A percentile compares a stretch with the other conserved stretches of the same genome.
phyloP scores from a whole-genome alignment of 1,284 basidiomycete genomes.

The Coniferiporia weirii region DNA sequence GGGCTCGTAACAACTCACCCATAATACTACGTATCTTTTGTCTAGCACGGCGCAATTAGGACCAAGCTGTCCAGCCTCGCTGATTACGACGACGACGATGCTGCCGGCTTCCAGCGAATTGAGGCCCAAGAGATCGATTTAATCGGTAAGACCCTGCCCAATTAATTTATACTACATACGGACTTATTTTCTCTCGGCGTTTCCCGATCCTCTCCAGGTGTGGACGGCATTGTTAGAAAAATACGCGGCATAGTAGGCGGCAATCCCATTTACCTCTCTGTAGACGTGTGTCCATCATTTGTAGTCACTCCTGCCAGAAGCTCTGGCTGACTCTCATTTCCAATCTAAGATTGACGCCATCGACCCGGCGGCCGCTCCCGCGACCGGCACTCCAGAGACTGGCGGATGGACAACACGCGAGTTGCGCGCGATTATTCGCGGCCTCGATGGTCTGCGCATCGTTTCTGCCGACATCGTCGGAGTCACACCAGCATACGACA shows the following conservation, averaged over 20 bases:
- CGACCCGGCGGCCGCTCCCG: conserved; percentile 76
- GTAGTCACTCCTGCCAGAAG: not conserved
- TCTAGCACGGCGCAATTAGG: conserved; percentile 73
- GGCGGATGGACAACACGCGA: conserved; percentile 76
- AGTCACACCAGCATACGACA: conserved; percentile 77
- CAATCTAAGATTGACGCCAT: conserved; percentile 59
- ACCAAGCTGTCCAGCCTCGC: conserved; percentile 65
- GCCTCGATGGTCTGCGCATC: conserved; percentile 66
- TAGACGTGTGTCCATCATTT: conserved; percentile 44
- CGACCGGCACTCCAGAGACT: conserved; percentile 68
- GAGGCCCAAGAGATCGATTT: conserved; percentile 75
- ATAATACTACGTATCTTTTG: conserved; percentile 61
- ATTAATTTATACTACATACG: not conserved
- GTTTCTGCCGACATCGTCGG: conserved; percentile 80
- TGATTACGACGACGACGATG: conserved; percentile 67
- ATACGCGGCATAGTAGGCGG: conserved; percentile 65
- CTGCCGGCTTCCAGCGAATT: conserved; percentile 63
- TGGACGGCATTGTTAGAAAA: conserved; percentile 62
- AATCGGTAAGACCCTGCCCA: conserved; percentile 40
- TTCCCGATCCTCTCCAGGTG: conserved; percentile 35
- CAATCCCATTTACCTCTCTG: conserved; percentile 68
- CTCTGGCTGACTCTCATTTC: not conserved
- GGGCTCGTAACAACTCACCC: conserved; percentile 36
- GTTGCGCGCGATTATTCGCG: conserved; percentile 66
- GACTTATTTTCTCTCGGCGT: not conserved